Evolutionary conservation across 306 rosid genomes (phyloP), one percentile per base, ranked within the genome.

Genomic region (Vigna trinervia): DNA sequence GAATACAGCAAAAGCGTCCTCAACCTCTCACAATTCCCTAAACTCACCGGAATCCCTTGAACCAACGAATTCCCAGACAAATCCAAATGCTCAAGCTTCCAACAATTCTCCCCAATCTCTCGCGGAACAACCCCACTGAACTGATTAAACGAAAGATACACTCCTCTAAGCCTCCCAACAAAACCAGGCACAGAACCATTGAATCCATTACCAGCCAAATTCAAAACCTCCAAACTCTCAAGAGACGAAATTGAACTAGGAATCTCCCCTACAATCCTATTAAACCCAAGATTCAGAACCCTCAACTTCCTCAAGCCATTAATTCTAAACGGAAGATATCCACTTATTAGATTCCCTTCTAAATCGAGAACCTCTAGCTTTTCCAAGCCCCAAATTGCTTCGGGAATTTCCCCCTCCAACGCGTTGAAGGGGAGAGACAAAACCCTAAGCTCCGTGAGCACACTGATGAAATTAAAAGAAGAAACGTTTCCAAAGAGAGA

Each of bases 291-390:
- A 77, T 90, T 92, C 39, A 94, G 82, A 71, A 89, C 86, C 80
- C 90, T 68, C 82, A 94, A 83, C 13, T 85, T 86, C 77, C 73
- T 34, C 78, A 89, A 36, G 8, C 82, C 89, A 5, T 8, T 3
- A 54, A 85, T 64, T 5, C 48, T 60, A 10, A 74, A 8, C 0
- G 89, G 94, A 48, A 94, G 82, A 14, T 51, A 66, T 17, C 98
- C 98, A 64, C 80, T 43, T 5, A 94, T 28, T 14, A 77, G 84
- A 48, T 94, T 94, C 5, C 92, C 97, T 68, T 94, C 94, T 6
- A 94, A 89, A 92, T 94, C 97, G 78, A 94, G 86, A 70, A 92
- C 97, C 82, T 92, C 98, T 11, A 94, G 69, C 64, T 83, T 92
- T 12, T 87, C 62, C 94, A 92, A 66, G 6, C 78, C 87, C 92